Base-by-base conservation (phyloP, 148 eudicot genomes). In the Cornus controversa region DNA sequence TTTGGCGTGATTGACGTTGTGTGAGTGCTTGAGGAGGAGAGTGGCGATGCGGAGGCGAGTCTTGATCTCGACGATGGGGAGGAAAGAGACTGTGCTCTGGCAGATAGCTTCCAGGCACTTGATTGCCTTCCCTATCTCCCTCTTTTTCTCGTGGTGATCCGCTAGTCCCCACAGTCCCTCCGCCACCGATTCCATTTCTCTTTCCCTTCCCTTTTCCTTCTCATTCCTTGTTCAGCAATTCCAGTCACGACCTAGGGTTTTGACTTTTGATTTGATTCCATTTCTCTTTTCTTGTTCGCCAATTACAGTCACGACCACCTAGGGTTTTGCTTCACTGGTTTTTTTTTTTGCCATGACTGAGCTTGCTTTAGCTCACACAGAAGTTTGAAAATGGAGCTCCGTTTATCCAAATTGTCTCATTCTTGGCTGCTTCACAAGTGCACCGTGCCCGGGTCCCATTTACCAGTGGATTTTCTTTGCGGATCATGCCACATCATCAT, bases 121-220 rank as follows among this genome's bases (percentile, higher is more conserved):
- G 10, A 95, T 81, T 3, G 98, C 76, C 74, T 89, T 91, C 0
- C 84, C 86, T 1, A 93, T 70, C 45, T 93, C 94, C 14, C 93
- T 89, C 14, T 75, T 85, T 80, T 88, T 87, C 83, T 91, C 96
- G 76, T 87, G 89, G 34, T 89, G 74, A 60, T 93, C 97, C 67
- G 99, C 96, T 84, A 95, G 74, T 66, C 80, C 91, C 99, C 99
- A 95, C 70, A 93, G 85, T 57, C 97, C 99, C 81, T 91, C 96
- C 72, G 97, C 99, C 78, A 91, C 83, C 68, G 82, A 84, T 50
- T 95, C 99, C 99, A 95, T 95, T 63, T 57, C 57, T 27, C 23
- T 22, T n/a, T 54, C 2, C 22, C 60, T 54, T 40, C 60, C 69
- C 66, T 29, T 36, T 54, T 72, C 66, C 47, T 42, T 26, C 10